Conservation (phyloP, 352 stramenopile genomes). For the Globisporangium carolinianum region DNA sequence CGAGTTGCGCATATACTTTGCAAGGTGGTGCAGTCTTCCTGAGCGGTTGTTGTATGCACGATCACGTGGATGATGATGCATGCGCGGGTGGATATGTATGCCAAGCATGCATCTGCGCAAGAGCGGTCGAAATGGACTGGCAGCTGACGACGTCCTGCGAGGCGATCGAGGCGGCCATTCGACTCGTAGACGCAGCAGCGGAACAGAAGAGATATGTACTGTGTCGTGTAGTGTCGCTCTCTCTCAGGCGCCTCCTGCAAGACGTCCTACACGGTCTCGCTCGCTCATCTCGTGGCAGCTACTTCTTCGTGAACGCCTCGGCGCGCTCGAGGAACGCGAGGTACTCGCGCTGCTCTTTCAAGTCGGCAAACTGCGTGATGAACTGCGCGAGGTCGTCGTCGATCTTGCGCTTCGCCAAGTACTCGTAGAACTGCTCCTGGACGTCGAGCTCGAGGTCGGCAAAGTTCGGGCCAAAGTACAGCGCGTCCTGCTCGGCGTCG, state of each 20-base stretch:
- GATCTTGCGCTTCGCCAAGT: conserved; percentile 69
- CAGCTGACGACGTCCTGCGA: too few relatives aligned
- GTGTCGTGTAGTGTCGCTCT: background rate
- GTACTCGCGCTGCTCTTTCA: conserved; percentile 86
- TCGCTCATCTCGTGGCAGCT: conserved; percentile 6
- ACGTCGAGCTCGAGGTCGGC: conserved; percentile 81
- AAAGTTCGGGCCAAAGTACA: conserved; percentile 78
- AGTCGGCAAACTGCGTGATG: conserved; percentile 75
- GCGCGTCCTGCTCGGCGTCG: conserved; percentile 48
- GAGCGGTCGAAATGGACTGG: too few relatives aligned
- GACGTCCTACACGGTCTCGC: too few relatives aligned
- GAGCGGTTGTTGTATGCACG: too few relatives aligned
- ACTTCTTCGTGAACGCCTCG: conserved; percentile 67
- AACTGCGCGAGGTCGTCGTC: conserved; percentile 83
- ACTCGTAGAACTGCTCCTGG: conserved; percentile 76
- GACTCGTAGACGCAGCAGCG: too few relatives aligned
- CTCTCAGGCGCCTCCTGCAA: background rate
- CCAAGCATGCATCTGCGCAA: too few relatives aligned
- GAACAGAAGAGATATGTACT: too few relatives aligned
- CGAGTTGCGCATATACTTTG: too few relatives aligned
- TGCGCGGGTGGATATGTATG: too few relatives aligned
- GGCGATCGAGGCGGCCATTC: too few relatives aligned
- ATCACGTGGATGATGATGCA: too few relatives aligned
- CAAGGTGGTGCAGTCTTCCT: too few relatives aligned
- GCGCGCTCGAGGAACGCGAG: conserved; percentile 67